Evolutionary conservation across 2,329 filamentous ascomycete species (phyloP).

Genomic region (Trichoderma sp.): DNA sequence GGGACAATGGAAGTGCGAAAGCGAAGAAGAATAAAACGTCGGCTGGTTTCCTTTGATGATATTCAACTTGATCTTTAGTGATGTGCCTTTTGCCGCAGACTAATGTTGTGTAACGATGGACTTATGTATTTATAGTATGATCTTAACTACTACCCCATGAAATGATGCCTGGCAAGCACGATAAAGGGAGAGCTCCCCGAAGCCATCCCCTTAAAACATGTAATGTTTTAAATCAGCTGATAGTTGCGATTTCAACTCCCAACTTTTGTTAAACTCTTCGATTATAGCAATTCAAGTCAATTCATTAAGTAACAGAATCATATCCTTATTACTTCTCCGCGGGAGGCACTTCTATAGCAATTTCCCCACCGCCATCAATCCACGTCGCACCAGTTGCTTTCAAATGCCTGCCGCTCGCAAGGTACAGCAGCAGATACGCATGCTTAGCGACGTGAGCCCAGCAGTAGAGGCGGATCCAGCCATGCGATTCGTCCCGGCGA

Average conservation of each 20-base stretch:
- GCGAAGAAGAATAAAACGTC: not conserved
- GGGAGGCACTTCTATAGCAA: constrained; percentile 49
- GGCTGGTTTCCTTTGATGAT: not conserved
- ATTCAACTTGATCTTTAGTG: not conserved
- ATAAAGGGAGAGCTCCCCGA: not conserved
- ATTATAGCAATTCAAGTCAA: not conserved
- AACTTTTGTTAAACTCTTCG: not conserved
- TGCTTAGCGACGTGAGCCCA: constrained; percentile 77
- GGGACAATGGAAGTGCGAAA: not conserved
- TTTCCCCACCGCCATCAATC: constrained; percentile 65
- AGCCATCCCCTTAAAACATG: not conserved
- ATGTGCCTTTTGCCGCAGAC: not conserved
- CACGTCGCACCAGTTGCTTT: constrained; percentile 63
- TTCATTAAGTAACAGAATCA: not conserved
- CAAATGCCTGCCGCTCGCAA: constrained; percentile 68
- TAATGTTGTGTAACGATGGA: not conserved
- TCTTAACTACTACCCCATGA: not conserved
- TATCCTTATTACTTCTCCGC: constrained; percentile 32
- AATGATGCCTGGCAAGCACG: not conserved
- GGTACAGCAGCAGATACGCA: constrained; percentile 73
- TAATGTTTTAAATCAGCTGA: not conserved
- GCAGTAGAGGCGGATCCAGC: constrained; percentile 69
- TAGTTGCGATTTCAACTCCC: not conserved
- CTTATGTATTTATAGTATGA: not conserved
- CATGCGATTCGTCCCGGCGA: constrained; percentile 45